Base-by-base conservation (phyloP, 73 alveolate genomes). In the Paramecium sonneborni region DNA sequence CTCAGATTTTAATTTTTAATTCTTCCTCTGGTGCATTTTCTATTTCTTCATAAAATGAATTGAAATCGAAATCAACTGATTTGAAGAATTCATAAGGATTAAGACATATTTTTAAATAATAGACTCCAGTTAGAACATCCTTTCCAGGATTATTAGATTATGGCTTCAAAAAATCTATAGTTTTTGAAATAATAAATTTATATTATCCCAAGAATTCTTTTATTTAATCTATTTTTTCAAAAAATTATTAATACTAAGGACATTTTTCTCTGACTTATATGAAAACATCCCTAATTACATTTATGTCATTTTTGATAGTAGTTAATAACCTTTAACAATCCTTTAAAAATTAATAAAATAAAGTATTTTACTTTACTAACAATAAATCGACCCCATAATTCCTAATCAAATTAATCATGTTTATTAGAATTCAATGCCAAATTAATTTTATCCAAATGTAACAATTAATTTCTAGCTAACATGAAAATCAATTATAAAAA, bases 371-470 rank as follows among this genome's bases (percentile, higher is more conserved):
- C 88, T 67, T 58, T 87, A 68, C 89, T 39, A 41, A 67, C 38
- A 28, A 56, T 18, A 34, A 67, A 87, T 39, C 72, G 70, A 55
- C 70, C 85, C 93, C 88, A 87, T 9, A 68, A 46, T 38, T 87
- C 58, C 1, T 88, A 62, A 38, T 39, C 85, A 57, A 86, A 87
- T 6, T 79, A 52, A 39, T 62, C 89, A 87, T 74, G 57, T 39
- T 87, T 87, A 38, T 70, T 57, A 28, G 70, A 58, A 55, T 70
- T 88, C 35, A 88, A 69, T 11, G 87, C 85, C 12, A 41, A 57
- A 14, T 70, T 68, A 32, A 88, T 88, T 38, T 52, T 88, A 88
- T 88, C 91, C 70, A 88, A 70, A 69, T 88, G 90, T 58, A 70
- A 38, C 20, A 69, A 56, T 26, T 68, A 41, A 32, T 88, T 69